Evolutionary conservation across 352 stramenopile species (phyloP).

Genomic region (Saprolegnia diclina): DNA sequence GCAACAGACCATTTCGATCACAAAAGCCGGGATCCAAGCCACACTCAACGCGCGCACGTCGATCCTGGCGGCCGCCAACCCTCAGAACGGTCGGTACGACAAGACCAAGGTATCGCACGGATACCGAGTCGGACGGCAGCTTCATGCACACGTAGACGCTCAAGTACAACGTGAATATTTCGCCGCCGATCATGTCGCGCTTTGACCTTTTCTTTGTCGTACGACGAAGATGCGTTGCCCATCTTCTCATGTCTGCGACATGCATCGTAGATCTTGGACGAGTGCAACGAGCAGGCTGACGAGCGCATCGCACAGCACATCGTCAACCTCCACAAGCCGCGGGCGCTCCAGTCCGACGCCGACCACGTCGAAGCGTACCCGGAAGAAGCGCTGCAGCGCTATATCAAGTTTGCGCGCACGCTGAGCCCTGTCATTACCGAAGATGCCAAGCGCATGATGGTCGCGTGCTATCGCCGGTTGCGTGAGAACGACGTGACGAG

Average conservation of each 20-base stretch:
- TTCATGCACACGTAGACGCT: constrained; percentile 50
- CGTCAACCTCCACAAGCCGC: constrained; percentile 92
- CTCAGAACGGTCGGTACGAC: constrained; percentile 93
- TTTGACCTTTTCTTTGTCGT: constrained; percentile 99
- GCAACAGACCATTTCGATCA: constrained; percentile 98
- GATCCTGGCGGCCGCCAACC: constrained; percentile 99
- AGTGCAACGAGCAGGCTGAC: constrained; percentile 94
- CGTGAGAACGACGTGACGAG: constrained; percentile 93
- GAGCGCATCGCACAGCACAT: constrained; percentile 96
- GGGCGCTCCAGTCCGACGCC: constrained; percentile 35
- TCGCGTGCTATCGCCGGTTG: constrained; percentile 96
- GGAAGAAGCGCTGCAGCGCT: constrained; percentile 90
- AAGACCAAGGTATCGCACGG: constrained; percentile 81
- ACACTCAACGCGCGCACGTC: constrained; percentile 98
- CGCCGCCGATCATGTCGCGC: constrained; percentile 95
- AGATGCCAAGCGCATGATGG: constrained; percentile 87
- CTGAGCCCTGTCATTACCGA: constrained; percentile 62
- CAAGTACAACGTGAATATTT: constrained; percentile 89
- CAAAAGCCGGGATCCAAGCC: constrained; percentile 98
- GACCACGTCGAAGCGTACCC: constrained; percentile 40
- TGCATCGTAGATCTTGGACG: constrained; percentile 82
- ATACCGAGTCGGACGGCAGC: too few relatives aligned
- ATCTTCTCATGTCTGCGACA: neutral
- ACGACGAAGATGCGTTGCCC: neutral
- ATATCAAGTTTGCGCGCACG: constrained; percentile 89